Conservation (phyloP, 176 grass and related monocot genomes). For the barley (Hordeum vulgare) region MorexV3_pseudomolecules_assembly NC_058521.1:122223692-122224191, state of each 20-base stretch:
- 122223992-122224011: no score
- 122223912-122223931: not conserved
- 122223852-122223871: not conserved
- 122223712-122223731: not conserved
- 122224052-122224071: not conserved
- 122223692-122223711: not conserved
- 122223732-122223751: not conserved
- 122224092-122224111: not conserved
- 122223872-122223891: not conserved
- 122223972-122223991: not conserved
- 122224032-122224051: not conserved
- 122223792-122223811: not conserved
- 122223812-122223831: not conserved
- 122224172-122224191: not conserved
- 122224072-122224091: not conserved
- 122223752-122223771: not conserved
- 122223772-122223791: not conserved
- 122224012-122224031: not conserved
- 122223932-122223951: not conserved
- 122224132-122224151: not conserved
- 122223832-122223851: not conserved
- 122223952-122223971: not conserved
- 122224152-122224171: not conserved
- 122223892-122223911: not conserved
- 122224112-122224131: not conserved